These are phyloP conservation scores for Skeletonema potamos DNA, from an alignment of 108 stramenopile species.

Conservation along the genomic window DNA sequence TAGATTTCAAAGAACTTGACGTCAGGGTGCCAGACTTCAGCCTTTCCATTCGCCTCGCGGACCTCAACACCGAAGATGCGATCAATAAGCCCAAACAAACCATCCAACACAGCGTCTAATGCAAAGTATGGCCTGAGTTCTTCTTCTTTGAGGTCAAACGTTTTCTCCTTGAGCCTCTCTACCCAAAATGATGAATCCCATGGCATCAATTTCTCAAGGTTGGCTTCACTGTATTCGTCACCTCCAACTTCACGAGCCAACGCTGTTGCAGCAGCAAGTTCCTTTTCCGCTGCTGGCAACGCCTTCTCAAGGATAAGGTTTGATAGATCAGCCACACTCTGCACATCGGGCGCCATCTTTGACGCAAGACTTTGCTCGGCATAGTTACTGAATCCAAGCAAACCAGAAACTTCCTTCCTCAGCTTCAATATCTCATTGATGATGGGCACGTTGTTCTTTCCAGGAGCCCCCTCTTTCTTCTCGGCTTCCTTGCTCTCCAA, in stretches of 20 bases:
- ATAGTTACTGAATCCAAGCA: constrained; percentile 92
- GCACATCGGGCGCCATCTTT: constrained; percentile 95
- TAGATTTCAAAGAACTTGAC: constrained; percentile 94
- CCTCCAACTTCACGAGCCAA: constrained; percentile 79
- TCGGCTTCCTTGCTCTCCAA: constrained; percentile 29
- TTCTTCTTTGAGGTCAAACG: constrained; percentile 93
- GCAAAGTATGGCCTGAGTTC: constrained; percentile 97
- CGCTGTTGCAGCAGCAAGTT: constrained; percentile 85
- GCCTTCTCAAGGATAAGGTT: constrained; percentile 92
- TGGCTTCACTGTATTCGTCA: constrained; percentile 71
- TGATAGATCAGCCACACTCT: constrained; percentile 82
- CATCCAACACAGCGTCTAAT: constrained; percentile 89
- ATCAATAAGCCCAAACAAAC: constrained; percentile 90
- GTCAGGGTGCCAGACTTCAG: constrained; percentile 95
- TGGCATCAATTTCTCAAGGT: constrained; percentile 76
- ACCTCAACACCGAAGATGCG: constrained; percentile 92
- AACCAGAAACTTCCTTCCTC: constrained; percentile 75
- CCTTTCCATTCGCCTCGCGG: constrained; percentile 84
- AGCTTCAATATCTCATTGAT: constrained; percentile 89
- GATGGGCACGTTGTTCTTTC: constrained; percentile 88
- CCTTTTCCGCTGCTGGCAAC: constrained; percentile 88
- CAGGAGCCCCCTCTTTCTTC: constrained; percentile 26
- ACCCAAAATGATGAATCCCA: constrained; percentile 94
- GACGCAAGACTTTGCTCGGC: constrained; percentile 79
- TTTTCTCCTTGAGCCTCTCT: constrained; percentile 95